These are phyloP conservation scores for Euclidium syriacum DNA, from an alignment of 345 rosid species.

Conservation along the genomic window DNA sequence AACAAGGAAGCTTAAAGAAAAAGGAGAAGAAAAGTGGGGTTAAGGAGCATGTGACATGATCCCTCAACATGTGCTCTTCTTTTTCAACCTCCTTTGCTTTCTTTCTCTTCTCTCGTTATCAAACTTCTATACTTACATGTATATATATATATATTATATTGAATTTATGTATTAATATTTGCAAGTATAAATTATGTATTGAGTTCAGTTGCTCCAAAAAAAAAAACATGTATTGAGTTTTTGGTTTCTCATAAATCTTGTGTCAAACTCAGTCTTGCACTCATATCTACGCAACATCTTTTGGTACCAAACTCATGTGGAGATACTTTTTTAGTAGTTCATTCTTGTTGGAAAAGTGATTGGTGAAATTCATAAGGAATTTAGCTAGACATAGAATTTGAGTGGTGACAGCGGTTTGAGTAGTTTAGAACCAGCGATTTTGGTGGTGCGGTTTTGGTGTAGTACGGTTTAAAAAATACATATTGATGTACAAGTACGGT, in stretches of 20 bases:
- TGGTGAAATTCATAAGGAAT: neutral
- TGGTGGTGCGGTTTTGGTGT: no score
- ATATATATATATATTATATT: neutral
- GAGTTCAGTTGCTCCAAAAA: no score
- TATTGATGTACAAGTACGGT: no score
- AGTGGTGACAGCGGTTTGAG: no score
- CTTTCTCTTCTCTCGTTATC: slow-evolving; percentile 20
- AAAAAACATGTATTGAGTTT: no score
- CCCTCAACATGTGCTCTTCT: slow-evolving; percentile 31
- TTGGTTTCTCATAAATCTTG: neutral
- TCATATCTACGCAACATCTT: slow-evolving; percentile 30
- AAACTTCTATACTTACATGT: neutral
- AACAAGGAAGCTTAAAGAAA: slow-evolving; percentile 14
- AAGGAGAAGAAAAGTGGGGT: slow-evolving; percentile 31
- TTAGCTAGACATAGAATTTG: neutral
- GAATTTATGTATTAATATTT: no score
- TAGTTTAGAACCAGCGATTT: no score
- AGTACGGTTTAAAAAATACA: no score
- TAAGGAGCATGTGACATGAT: slow-evolving; percentile 33
- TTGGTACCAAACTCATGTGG: slow-evolving; percentile 33
- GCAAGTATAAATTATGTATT: no score
- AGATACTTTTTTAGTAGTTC: slow-evolving; percentile 20
- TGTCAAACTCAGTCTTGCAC: slow-evolving; percentile 24
- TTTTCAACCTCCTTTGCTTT: slow-evolving; percentile 16
- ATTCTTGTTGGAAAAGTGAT: slow-evolving; percentile 8